Base-by-base conservation (phyloP, 2,329 filamentous ascomycete species). In the Trichoderma sp. region DNA sequence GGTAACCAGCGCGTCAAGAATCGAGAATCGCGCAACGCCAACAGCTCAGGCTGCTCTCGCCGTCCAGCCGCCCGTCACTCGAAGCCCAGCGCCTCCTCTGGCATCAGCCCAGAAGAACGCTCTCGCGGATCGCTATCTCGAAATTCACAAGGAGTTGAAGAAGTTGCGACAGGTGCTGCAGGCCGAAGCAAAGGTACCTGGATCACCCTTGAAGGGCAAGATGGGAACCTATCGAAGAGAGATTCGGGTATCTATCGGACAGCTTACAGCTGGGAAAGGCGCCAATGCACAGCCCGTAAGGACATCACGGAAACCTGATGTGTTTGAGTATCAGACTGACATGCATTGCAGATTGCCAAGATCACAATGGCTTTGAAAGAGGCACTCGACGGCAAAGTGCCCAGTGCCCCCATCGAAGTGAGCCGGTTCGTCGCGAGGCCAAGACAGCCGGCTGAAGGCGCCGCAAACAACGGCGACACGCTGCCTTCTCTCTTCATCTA, bases 221-320 rank as follows among this genome's bases (percentile, higher is more conserved):
- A 83, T 92, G 73, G 89, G 90, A 41, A 85, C 92, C 63, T 87
- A 91, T 81, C 84, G 91, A 47, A 82, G 91, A 66, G 84, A 88
- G 48, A 87, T 95, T 61, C 84, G 85, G 45, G 90, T 89, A 71
- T 87, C 84, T 19, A 83, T 94, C 63, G 91, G 92, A 7, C 91
- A 95, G 73, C 78, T 93, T 30, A 89, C 88, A 1, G 83, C 83
- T 45, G 88, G 85, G 64, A 88, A 85, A 70, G 84, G 83, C 12
- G 83, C 82, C 24, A 92, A 92, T 71, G 70, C 71, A 2, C 72
- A 74, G 45, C 74, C 76, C 45, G 78, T 80, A 74, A 72, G 78
- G 44, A 41, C 14, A 21, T 24, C 21, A 19, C 56, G 17, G 21
- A 26, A n/a, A 21, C 17, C 10, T 12, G 6, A 41, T 15, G 7